Conservation (phyloP, 2,329 filamentous ascomycete species). For the Fusarium equiseti region DNA sequence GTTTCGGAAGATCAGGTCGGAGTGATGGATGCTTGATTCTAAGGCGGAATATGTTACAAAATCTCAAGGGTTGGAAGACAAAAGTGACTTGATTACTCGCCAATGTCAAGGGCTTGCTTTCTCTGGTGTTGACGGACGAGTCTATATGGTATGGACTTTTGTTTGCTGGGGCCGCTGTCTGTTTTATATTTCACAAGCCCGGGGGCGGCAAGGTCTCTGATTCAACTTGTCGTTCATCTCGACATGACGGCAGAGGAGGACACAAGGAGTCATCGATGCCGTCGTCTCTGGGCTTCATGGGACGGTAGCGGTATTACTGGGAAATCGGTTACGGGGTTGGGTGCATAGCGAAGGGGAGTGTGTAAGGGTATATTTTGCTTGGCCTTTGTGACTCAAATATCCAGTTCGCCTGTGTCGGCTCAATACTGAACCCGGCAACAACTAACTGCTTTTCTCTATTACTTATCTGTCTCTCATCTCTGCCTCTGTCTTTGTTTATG, state of each 20-base stretch:
- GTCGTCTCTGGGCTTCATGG: constrained; percentile 30
- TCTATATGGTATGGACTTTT: constrained; percentile 50
- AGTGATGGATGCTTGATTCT: constrained; percentile 56
- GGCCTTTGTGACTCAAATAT: constrained; percentile 53
- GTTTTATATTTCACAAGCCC: constrained; percentile 52
- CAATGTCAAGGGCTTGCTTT: constrained; percentile 44
- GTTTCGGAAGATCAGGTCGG: constrained; percentile 54
- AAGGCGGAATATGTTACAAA: constrained; percentile 52
- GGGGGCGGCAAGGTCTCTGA: constrained; percentile 18
- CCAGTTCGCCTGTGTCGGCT: constrained; percentile 48
- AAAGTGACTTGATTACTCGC: constrained; percentile 54
- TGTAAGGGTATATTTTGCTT: constrained; percentile 55
- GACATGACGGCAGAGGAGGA: constrained; percentile 4
- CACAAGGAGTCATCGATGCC: constrained; percentile 1
- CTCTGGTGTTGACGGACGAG: constrained; percentile 51
- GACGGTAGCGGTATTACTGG: constrained; percentile 56
- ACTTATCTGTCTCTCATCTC: constrained; percentile 32
- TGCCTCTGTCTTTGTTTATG: constrained; percentile 31
- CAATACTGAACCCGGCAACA: constrained; percentile 33
- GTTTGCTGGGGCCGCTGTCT: constrained; percentile 48
- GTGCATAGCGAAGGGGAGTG: constrained; percentile 61
- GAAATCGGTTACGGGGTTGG: constrained; percentile 55
- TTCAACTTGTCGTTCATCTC: constrained; percentile 11
- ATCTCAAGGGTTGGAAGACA: constrained; percentile 56
- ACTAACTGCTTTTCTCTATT: constrained; percentile 45